Conservation (phyloP, 2,329 filamentous ascomycete genomes). For the Mycosphaerella sp. region DNA sequence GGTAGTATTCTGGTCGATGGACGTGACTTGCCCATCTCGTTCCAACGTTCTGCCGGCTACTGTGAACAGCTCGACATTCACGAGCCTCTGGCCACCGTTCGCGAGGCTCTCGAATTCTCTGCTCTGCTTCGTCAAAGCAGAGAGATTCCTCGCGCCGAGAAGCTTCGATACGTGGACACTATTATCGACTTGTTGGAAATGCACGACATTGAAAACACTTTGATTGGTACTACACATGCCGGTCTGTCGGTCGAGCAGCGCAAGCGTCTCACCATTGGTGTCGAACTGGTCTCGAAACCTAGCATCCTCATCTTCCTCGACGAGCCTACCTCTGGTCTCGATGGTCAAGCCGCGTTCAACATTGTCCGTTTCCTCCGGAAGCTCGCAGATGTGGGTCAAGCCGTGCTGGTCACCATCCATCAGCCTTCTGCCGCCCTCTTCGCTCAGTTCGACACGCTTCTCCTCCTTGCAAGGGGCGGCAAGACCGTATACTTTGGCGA, state of each 20-base stretch:
- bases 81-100: constrained; percentile 58
- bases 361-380: constrained; percentile 61
- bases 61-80: constrained; percentile 62
- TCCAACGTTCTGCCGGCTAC: constrained; percentile 50
- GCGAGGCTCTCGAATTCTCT: constrained; percentile 60
- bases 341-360: constrained; percentile 61
- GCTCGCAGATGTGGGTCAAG: constrained; percentile 59
- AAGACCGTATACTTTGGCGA: constrained; percentile 62
- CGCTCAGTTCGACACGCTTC: constrained; percentile 58
- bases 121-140: constrained; percentile 57
- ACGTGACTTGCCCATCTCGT: constrained; percentile 36
- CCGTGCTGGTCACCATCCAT: constrained; percentile 63
- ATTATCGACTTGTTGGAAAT: constrained; percentile 60
- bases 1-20: constrained; percentile 45
- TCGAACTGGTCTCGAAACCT: constrained; percentile 52
- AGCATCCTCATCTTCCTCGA: constrained; percentile 60
- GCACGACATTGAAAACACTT: constrained; percentile 58
- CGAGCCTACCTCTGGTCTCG: constrained; percentile 50
- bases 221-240: constrained; percentile 53
- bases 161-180: constrained; percentile 61
- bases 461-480: constrained; percentile 59
- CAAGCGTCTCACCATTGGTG: constrained; percentile 52
- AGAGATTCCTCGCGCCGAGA: constrained; percentile 53
- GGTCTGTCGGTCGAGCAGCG: constrained; percentile 51
- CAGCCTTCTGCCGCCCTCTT: constrained; percentile 61